These are phyloP conservation scores for Coix lacrymajobi DNA, from an alignment of 176 grass and related monocot genomes.

Conservation along the genomic window DNA sequence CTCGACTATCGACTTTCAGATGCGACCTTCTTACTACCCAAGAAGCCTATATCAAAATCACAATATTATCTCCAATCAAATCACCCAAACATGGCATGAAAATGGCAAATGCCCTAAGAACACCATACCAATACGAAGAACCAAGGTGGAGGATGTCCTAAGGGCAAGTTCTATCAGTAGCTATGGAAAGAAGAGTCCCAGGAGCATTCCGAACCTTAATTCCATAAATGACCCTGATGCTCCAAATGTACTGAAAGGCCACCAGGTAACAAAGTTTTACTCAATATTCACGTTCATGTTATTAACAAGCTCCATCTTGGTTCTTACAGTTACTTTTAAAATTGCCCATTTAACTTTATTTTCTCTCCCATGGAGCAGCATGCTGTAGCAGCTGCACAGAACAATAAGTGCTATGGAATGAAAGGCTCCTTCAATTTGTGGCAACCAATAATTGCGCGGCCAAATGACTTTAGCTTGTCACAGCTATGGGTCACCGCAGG, in stretches of 20 bases:
- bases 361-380: constrained; percentile 27
- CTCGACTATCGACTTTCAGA: constrained; percentile 13
- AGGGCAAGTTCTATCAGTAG: constrained; percentile 46
- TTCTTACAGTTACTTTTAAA: neutral
- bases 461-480: constrained; percentile 72
- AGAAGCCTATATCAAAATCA: constrained; percentile 35
- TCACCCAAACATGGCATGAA: constrained; percentile 55
- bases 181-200: constrained; percentile 54
- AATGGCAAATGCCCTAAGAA: constrained; percentile 50
- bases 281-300: neutral
- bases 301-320: neutral
- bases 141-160: constrained; percentile 43
- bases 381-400: constrained; percentile 66
- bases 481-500: constrained; percentile 73
- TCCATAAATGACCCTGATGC: constrained; percentile 26
- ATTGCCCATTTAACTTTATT: neutral
- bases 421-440: constrained; percentile 76
- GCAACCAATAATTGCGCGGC: constrained; percentile 59
- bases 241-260: constrained; percentile 16
- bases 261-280: constrained; percentile 37
- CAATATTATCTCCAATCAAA: constrained; percentile 29
- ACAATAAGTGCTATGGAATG: constrained; percentile 62
- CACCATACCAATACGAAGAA: constrained; percentile 56
- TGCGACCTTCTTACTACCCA: constrained; percentile 51
- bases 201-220: neutral